Base-by-base conservation (phyloP, 345 rosid species). In the Hibiscus trionum region DNA sequence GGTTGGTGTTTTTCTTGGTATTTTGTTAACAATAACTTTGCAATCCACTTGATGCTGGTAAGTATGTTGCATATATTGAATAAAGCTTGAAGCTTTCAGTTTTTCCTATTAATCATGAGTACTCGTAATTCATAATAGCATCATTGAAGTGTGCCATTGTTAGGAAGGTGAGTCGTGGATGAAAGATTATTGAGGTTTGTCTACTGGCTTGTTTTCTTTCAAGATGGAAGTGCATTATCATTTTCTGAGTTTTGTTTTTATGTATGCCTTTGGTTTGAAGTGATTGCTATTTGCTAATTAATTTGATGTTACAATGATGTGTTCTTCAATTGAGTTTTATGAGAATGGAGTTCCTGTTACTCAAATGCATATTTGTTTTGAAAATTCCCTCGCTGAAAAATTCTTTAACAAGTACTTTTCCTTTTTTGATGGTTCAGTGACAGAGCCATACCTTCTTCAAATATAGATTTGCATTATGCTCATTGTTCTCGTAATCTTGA, bases 401-500 rank as follows among this genome's bases (percentile, higher is more conserved):
- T 10, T 11, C 10, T 50, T 35, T 29, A 56, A 77, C 37, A n/a
- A 50, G 17, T 15, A 50, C 56, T 63, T 64, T 77, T 46, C 61
- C 71, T 57, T 68, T 6, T 33, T 78, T 2, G 7, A 61, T 17
- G 68, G 84, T 81, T 61, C 90, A 95, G 99, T 77, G 88, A 90
- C 80, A 86, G 92, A 84, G 83, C 87, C 63, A 89, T 95, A 75
- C 99, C 97, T 12, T 86, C 96, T 24, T 81, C 78, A 63, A 92
- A 95, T 64, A 87, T 90, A 24, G 97, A 90, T 78, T 82, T 95
- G 88, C 99, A 95, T 80, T 86, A 73, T 78, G 97, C 82, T 24
- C 99, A 95, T 79, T 95, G 99, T 80, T 89, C 90, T 4, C 93
- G 99, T 42, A 90, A 95, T 77, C 86, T 95, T 39, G 96, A 95